Evolutionary conservation across 2,329 filamentous ascomycete species (phyloP).

Genomic region (Fusarium annulatum): DNA sequence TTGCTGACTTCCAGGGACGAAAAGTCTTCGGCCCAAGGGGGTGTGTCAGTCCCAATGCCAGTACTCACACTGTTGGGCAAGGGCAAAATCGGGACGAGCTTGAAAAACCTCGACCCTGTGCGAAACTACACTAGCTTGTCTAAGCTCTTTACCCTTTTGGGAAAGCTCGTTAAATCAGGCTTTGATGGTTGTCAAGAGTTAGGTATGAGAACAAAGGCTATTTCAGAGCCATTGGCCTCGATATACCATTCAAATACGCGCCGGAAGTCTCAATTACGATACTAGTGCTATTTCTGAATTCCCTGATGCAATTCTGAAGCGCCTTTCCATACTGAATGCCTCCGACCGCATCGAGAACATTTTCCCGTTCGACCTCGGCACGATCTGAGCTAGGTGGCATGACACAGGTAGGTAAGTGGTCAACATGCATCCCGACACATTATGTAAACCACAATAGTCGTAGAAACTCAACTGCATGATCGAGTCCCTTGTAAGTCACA

Average conservation of each 20-base stretch:
- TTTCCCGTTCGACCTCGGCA: slow-evolving; percentile 22
- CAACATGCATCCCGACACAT: neutral
- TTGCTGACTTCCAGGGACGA: slow-evolving; percentile 21
- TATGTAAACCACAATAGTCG: neutral
- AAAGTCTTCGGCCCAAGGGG: slow-evolving; percentile 44
- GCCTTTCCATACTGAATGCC: neutral
- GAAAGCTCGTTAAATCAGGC: slow-evolving; percentile 32
- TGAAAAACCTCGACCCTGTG: slow-evolving; percentile 28
- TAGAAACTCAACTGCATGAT: slow-evolving; percentile 19
- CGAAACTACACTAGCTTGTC: slow-evolving; percentile 29
- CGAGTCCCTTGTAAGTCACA: neutral
- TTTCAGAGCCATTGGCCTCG: slow-evolving; percentile 26
- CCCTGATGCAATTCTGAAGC: neutral
- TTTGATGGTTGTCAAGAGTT: slow-evolving; percentile 4
- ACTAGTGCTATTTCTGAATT: neutral
- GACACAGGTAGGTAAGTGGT: neutral
- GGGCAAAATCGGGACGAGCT: slow-evolving; percentile 42
- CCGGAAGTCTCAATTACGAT: neutral
- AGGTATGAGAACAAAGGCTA: neutral
- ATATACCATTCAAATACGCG: neutral
- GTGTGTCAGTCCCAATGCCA: slow-evolving; percentile 9
- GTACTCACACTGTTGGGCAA: neutral
- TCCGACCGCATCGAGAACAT: neutral
- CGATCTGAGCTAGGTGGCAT: slow-evolving; percentile 1
- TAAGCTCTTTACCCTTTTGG: slow-evolving; percentile 44